Base-by-base conservation (phyloP, 371 early-diverging fungal genomes). In the Rhizomucor miehei region DNA sequence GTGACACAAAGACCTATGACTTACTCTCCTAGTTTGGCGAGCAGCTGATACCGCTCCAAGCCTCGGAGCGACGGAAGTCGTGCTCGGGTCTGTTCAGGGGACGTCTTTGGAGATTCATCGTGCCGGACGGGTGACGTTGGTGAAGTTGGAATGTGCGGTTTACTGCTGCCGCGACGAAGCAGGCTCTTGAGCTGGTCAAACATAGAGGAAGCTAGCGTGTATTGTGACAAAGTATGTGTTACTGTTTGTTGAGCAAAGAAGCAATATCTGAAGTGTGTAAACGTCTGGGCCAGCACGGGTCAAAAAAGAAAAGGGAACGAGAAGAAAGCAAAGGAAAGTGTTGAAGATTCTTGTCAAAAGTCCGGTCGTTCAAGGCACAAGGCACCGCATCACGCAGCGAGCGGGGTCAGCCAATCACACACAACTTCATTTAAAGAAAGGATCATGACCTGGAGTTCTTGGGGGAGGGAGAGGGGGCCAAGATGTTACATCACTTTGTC, bases 11-110 rank as follows among this genome's bases (percentile, higher is more conserved):
- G 25, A n/a, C 25, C 12, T 19, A 5, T 21, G 36, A 20, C 8
- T 66, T 76, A 81, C 85, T 84, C 85, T 49, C 85, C 85, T 66
- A 84, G 75, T 48, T 80, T 81, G 19, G 65, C 61, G 16, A 81
- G 25, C 20, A 83, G 58, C 21, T 54, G 52, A 56, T 69, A 83
- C 14, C 67, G 59, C 24, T 79, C 76, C 11, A 82, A 19, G 10
- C 57, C 63, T 4, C 19, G 34, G 24, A 57, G 57, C 10, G 40
- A 39, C 5, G 57, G 56, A 20, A 56, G 20, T 34, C 48, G 43
- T 17, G 39, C 29, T 8, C 29, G 29, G 29, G 29, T 29, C 29
- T 29, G 29, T 8, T 29, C 29, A 29, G 29, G 29, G 29, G 29
- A 29, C 29, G 29, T 29, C 29, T 29, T 29, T 29, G 29, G 35